Conservation (phyloP, 2,329 filamentous ascomycete species). For the Hymenoscyphus fructigenus region DNA sequence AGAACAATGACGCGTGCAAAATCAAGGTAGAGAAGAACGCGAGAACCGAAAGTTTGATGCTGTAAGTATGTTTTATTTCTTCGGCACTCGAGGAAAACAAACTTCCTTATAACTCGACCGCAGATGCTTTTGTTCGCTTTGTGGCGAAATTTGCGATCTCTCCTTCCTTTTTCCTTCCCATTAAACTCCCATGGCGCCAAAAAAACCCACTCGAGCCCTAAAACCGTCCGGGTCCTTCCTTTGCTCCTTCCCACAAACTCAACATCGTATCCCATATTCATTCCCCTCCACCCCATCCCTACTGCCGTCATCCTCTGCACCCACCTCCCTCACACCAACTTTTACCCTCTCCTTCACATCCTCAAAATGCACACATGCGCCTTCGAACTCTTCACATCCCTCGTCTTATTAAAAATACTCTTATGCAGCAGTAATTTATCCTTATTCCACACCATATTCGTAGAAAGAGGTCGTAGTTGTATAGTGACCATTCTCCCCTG, state of each 20-base stretch:
- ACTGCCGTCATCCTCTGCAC: neutral
- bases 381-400: neutral
- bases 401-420: slow-evolving; percentile 3
- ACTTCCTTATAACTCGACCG: too few species aligned
- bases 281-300: neutral
- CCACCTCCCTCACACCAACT: neutral
- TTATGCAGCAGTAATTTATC: neutral
- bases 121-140: neutral
- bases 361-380: neutral
- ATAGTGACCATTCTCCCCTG: neutral
- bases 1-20: too few species aligned
- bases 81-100: too few species aligned
- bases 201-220: neutral
- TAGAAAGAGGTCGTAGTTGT: neutral
- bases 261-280: neutral
- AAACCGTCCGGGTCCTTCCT: neutral
- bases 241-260: neutral
- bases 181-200: neutral
- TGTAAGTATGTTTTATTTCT: too few species aligned
- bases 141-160: neutral
- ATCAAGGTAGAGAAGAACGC: too few species aligned
- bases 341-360: neutral
- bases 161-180: neutral
- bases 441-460: neutral
- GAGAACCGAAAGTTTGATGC: too few species aligned